Percentiles rank a stretch among this genome's conserved stretches.
phyloP scores from a whole-genome alignment of 331 rosid genomes.

The Rhamnella rubrinervis region DNA sequence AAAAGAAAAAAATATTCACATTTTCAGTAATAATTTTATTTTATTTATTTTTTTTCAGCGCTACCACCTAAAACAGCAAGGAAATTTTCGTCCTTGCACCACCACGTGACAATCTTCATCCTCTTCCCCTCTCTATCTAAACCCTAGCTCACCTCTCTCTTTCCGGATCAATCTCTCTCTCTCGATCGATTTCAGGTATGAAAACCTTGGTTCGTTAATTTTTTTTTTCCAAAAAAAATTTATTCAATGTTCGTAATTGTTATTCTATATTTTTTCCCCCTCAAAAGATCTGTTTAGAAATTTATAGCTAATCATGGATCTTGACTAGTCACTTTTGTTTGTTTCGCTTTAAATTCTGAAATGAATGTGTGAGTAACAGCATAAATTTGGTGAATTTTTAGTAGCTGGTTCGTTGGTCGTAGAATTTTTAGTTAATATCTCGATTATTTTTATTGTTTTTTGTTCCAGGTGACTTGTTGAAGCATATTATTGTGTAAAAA shows the following conservation, averaged over 20 bases:
- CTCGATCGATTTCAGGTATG: constrained; percentile 24
- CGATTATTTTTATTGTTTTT: background rate
- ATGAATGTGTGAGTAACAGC: background rate
- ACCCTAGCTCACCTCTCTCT: background rate
- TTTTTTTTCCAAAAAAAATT: background rate
- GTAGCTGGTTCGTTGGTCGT: background rate
- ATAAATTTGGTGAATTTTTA: background rate
- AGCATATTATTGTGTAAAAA: too few relatives aligned
- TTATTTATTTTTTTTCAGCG: background rate
- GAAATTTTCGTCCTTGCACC: background rate
- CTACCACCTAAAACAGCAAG: background rate
- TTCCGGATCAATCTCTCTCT: background rate
- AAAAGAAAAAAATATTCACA: too few relatives aligned
- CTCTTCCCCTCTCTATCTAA: background rate
- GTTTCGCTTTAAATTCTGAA: background rate
- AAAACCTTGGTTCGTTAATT: background rate
- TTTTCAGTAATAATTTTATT: too few relatives aligned
- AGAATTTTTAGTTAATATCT: background rate
- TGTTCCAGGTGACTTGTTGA: too few relatives aligned
- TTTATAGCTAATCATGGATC: too few relatives aligned
- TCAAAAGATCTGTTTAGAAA: too few relatives aligned
- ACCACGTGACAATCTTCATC: constrained; percentile 22
- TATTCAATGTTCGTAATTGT: background rate
- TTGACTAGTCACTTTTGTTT: too few relatives aligned
- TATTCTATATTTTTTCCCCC: too few relatives aligned